Base-by-base conservation (phyloP, 2,329 filamentous ascomycete genomes). In the Aspergillus hortae region DNA sequence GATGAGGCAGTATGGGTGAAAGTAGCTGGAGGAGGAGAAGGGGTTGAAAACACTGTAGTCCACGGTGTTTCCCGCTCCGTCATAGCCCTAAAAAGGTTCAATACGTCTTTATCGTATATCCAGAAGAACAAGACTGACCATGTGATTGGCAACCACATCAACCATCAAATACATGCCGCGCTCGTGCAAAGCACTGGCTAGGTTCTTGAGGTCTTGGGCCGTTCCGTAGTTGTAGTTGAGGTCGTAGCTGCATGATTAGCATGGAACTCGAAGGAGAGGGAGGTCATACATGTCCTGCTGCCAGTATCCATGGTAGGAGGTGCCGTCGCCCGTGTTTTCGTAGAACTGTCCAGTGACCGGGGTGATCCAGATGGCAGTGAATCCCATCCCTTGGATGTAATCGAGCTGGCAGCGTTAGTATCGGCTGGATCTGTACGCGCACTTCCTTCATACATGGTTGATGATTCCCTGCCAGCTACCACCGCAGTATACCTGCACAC, bases 141-240 rank as follows among this genome's bases (percentile, higher is more conserved):
- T 78, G 61, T 85, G 80, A 62, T 84, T 84, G 7, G 77, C 74
- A 2, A 84, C 81, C 1, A 84, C 70, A 54, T 85, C 82, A 2
- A 85, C 73, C 82, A 85, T 85, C 33, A 85, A 67, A 57, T 81
- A 82, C 81, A 84, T 85, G 14, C 68, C 75, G 4, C 80, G 73
- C 15, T 67, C 64, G 60, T 86, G 83, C 1, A 84, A 67, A 2
- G 79, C 81, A 17, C 69, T 67, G 1, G 83, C 75, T 5, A 88
- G 74, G 4, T 73, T 75, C 56, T 78, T 77, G 51, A 88, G 73
- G 58, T 88, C 85, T 12, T 79, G 72, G 4, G 75, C 74, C 0
- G 80, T 81, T 27, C 86, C 85, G 55, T 82, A 84, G 52, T 82
- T 74, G 2, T 74, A 56, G 60, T 88, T 86, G 50, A 88, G 65